Conservation (phyloP, 352 stramenopile species). For the Pseudoperonospora humuli region DNA sequence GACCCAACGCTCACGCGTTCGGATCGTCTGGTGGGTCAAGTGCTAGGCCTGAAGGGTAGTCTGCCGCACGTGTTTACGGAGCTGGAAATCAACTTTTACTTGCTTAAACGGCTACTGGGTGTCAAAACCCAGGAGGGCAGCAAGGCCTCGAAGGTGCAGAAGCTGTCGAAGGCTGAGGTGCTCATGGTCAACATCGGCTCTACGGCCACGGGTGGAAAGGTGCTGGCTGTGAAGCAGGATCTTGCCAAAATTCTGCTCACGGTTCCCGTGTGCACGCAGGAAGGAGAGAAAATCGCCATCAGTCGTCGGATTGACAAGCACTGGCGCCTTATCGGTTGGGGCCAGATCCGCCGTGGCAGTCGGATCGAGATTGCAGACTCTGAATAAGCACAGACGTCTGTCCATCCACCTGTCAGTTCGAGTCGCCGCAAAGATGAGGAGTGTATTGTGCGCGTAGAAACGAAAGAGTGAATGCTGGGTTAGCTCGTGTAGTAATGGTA, state of each 20-base stretch:
- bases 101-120: slow-evolving; percentile 97
- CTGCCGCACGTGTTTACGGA: slow-evolving; percentile 99
- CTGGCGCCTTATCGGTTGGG: slow-evolving; percentile 99
- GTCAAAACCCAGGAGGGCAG: slow-evolving; percentile 98
- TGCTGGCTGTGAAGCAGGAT: slow-evolving; percentile 94
- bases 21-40: slow-evolving; percentile 98
- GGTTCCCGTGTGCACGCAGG: slow-evolving; percentile 98
- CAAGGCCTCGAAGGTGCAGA: slow-evolving; percentile 99
- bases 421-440: slow-evolving; percentile 18
- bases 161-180: slow-evolving; percentile 98
- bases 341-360: slow-evolving; percentile 96
- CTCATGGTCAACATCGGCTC: slow-evolving; percentile 99
- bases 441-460: slow-evolving; percentile 12
- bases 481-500: slow-evolving; percentile 31
- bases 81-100: slow-evolving; percentile 99
- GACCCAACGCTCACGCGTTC: slow-evolving; percentile 98
- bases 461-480: slow-evolving; percentile 19
- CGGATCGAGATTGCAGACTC: slow-evolving; percentile 88
- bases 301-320: slow-evolving; percentile 98
- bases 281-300: slow-evolving; percentile 99
- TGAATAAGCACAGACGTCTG: slow-evolving; percentile 64
- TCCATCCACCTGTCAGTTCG: slow-evolving; percentile 10
- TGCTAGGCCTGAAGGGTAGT: slow-evolving; percentile 95
- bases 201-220: slow-evolving; percentile 95
- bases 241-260: slow-evolving; percentile 98